Base-by-base conservation (phyloP, 1,284 basidiomycete species). In the Papiliotrema fonsecae region DNA sequence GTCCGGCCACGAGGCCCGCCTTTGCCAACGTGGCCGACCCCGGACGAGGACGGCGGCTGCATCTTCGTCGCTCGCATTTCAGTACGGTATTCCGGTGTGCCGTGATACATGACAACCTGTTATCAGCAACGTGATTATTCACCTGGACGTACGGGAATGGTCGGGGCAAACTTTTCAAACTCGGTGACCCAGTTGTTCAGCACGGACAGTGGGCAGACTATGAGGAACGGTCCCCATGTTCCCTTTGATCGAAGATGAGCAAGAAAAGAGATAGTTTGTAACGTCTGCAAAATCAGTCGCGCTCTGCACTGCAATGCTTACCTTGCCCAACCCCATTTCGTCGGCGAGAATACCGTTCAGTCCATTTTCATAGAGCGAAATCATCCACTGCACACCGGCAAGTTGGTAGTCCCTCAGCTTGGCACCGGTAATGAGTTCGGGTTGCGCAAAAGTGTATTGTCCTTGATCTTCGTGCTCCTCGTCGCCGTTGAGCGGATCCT, bases 361-460 rank as follows among this genome's bases (percentile, higher is more conserved):
- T 2, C 94, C 92, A 61, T 94, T 96, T 73, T 90, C 84, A 71
- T 92, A 90, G 10, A 98, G 75, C 28, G 84, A 85, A 4, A 88
- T 85, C 85, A 98, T 90, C 94, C 94, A 98, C 56, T 94, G 88
- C 14, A 97, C 81, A 4, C 94, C 94, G 45, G 92, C 89, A 1
- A 97, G 79, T 70, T 98, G 94, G 67, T 97, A 97, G 40, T 87
- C 81, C 61, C 91, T 88, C 56, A 97, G 72, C 43, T 76, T 86
- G 2, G 85, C 88, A 6, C 92, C 93, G 0, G 88, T 93, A 37
- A 97, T 77, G 14, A 92, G 75, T 1, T 77, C 75, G 0, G 92
- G 89, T 69, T 94, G 91, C 40, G 79, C 67, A 52, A 72, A 72
- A 0, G 70, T 69, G 57, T 67, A 72, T 42, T 70, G 64, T 25